These are phyloP conservation scores for Psidium friedrichsthalianum DNA, from an alignment of 345 rosid species.

Conservation along the genomic window DNA sequence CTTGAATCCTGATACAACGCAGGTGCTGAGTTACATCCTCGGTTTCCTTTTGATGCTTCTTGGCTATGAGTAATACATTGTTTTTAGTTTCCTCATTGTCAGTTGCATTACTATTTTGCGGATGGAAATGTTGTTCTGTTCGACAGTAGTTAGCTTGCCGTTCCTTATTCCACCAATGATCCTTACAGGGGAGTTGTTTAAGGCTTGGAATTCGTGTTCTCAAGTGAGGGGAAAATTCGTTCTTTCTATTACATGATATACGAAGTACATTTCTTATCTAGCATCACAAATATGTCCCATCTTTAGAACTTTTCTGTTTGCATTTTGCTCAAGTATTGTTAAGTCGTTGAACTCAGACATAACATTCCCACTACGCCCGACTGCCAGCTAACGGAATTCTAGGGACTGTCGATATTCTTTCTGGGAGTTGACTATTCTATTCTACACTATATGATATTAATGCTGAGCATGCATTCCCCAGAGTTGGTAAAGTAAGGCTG, in stretches of 20 bases:
- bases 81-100: neutral
- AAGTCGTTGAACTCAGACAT: neutral
- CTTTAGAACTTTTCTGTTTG: neutral
- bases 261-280: neutral
- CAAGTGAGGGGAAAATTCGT: conserved; percentile 33
- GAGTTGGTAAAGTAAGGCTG: neutral
- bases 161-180: conserved; percentile 88
- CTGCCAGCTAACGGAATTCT: neutral
- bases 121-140: conserved; percentile 97
- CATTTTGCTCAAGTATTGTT: neutral
- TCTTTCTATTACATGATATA: neutral
- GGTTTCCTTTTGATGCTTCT: neutral
- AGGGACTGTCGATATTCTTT: neutral
- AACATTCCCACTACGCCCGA: neutral
- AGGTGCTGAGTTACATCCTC: conserved; percentile 17
- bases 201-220: conserved; percentile 87
- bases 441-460: neutral
- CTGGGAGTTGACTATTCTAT: neutral
- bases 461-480: neutral
- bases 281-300: neutral
- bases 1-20: conserved; percentile 76
- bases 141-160: conserved; percentile 91
- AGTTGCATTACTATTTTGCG: conserved; percentile 1
- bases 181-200: conserved; percentile 86
- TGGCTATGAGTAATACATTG: neutral